Conservation (phyloP, 768 basidiomycete species). For the Trametes meyenii region DNA sequence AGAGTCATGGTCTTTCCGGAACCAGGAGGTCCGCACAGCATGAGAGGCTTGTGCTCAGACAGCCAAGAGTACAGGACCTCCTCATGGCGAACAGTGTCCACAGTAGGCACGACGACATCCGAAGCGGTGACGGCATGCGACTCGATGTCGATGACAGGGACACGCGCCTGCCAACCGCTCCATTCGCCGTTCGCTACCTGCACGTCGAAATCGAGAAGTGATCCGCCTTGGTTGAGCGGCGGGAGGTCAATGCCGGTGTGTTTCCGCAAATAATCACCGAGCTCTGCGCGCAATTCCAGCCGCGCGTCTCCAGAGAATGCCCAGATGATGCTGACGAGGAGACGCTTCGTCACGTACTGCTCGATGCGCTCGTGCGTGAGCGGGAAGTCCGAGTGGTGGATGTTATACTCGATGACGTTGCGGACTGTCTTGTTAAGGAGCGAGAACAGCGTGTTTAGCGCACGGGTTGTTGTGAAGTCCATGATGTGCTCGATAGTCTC, state of each 20-base stretch:
- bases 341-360: slow-evolving; percentile 86
- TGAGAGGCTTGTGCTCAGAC: slow-evolving; percentile 96
- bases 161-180: slow-evolving; percentile 88
- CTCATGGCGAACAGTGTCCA: slow-evolving; percentile 98
- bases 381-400: slow-evolving; percentile 94
- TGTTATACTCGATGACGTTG: slow-evolving; percentile 92
- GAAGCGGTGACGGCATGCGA: slow-evolving; percentile 94
- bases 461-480: slow-evolving; percentile 93
- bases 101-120: slow-evolving; percentile 96
- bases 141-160: slow-evolving; percentile 96
- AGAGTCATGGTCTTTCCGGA: slow-evolving; percentile 99
- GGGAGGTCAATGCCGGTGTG: slow-evolving; percentile 93
- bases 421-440: slow-evolving; percentile 95
- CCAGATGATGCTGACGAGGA: slow-evolving; percentile 94
- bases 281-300: slow-evolving; percentile 81
- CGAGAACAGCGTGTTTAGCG: slow-evolving; percentile 95
- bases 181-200: slow-evolving; percentile 85
- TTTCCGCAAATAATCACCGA: slow-evolving; percentile 85
- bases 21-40: slow-evolving; percentile 99
- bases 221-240: slow-evolving; percentile 68
- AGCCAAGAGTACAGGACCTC: slow-evolving; percentile 99
- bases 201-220: slow-evolving; percentile 95
- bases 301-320: slow-evolving; percentile 98
- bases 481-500: slow-evolving; percentile 95
- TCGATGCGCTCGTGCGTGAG: slow-evolving; percentile 82